phyloP scores from a whole-genome alignment of 768 basidiomycete species.

The Mycena polygramma region DNA sequence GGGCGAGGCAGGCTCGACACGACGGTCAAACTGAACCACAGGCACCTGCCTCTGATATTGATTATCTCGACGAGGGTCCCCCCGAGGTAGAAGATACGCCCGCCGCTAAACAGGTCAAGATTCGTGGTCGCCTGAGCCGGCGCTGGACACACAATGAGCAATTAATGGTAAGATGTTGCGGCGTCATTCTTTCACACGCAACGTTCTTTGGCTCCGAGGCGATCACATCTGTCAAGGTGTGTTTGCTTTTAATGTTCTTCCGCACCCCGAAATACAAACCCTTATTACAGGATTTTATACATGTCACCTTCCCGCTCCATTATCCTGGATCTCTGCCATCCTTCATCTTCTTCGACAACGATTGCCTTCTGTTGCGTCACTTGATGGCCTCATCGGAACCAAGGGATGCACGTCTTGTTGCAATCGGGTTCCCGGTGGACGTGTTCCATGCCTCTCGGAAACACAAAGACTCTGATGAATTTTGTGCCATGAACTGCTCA shows the following conservation, averaged over 20 bases:
- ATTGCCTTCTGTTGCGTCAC: constrained; percentile 5
- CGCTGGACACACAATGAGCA: constrained; percentile 27
- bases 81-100: constrained; percentile 1
- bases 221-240: constrained; percentile 10
- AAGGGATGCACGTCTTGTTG: background rate
- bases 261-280: background rate
- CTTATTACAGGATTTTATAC: constrained; percentile 9
- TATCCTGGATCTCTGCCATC: constrained; percentile 18
- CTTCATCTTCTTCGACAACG: constrained; percentile 8
- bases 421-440: constrained; percentile 1
- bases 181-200: constrained; percentile 10
- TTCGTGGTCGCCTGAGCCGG: constrained; percentile 12
- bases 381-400: background rate
- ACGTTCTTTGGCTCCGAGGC: constrained; percentile 22
- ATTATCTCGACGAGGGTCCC: constrained; percentile 16
- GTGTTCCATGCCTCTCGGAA: constrained; percentile 12
- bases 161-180: constrained; percentile 15
- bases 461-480: constrained; percentile 21
- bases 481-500: constrained; percentile 14
- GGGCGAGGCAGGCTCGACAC: constrained; percentile 4
- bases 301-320: constrained; percentile 17
- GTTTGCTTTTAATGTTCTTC: background rate
- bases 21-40: background rate
- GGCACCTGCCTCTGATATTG: constrained; percentile 2
- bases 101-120: background rate